Base-by-base conservation (phyloP, 495 filamentous ascomycete species). In the Acidiella bohemica region DNA sequence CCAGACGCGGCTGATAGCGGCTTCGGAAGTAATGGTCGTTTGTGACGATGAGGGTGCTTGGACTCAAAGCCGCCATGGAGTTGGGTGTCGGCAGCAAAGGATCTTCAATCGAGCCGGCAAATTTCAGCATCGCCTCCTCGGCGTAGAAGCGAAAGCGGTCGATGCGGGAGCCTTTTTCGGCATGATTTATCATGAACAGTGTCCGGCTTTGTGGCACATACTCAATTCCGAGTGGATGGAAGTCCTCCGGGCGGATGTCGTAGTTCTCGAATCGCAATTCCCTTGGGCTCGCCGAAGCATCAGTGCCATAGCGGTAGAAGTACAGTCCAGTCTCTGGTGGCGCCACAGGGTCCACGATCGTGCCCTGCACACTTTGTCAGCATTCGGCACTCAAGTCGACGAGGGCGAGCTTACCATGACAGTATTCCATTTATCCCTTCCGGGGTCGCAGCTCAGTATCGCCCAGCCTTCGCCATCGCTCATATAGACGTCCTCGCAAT, bases 191-290 rank as follows among this genome's bases (percentile, higher is more conserved):
- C 9, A 51, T 49, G 40, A 62, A 62, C 2, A 70, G 51, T 0
- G 54, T 63, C 5, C 49, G 53, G 10, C 51, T 62, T 9, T 38
- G 23, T 16, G 57, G 43, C 18, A 64, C 48, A 40, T 59, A 68
- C 12, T 61, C 61, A 28, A 70, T 49, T 7, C 67, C 67, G 0
- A 70, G 51, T 0, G 62, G 65, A 46, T 70, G 67, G 40, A 70
- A 62, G 27, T 62, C 53, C 7, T 3, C 6, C 13, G 37, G 28
- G 7, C 41, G 43, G 2, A 26, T 38, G 7, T 55, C 39, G 37
- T 58, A 65, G 32, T 57, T 53, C 30, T 44, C 23, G 5, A 70
- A 47, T 3, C 54, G 51, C 7, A 56, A 40, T 19, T 46, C 47
- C 5, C 63, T 47, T 0, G 60, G 42, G 4, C 55, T 36, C 0